Conservation (phyloP, 1,139 yeast genomes). For the Wickerhamiella infanticola region DNA sequence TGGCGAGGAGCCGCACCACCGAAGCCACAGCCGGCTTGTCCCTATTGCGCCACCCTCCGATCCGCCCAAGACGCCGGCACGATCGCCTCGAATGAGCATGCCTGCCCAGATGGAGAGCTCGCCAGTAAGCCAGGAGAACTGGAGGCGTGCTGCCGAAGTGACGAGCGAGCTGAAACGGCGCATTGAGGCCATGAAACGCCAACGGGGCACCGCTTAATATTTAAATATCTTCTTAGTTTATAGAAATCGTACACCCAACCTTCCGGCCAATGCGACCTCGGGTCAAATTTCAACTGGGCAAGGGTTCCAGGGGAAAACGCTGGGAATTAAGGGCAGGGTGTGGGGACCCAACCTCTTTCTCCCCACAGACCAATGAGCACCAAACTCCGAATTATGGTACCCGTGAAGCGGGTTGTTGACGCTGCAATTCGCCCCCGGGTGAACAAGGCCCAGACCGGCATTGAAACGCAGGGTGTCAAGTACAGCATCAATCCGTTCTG, state of each 20-base stretch:
- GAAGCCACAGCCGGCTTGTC: background rate
- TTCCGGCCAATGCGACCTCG: too few species aligned
- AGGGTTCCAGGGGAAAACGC: too few species aligned
- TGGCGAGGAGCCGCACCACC: background rate
- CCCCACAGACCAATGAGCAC: constrained; percentile 9
- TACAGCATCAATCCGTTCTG: constrained; percentile 93
- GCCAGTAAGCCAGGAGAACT: constrained; percentile 37
- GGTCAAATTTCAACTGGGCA: too few species aligned
- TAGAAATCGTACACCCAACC: too few species aligned
- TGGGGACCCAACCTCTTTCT: background rate
- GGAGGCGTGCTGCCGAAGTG: constrained; percentile 84
- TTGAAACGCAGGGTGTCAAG: constrained; percentile 82
- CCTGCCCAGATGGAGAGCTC: background rate
- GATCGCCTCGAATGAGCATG: background rate
- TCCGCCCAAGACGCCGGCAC: background rate
- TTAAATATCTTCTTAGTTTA: background rate
- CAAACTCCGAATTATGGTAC: constrained; percentile 65
- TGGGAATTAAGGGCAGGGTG: background rate
- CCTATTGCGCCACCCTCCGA: background rate
- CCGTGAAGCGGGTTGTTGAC: constrained; percentile 89
- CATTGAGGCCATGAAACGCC: constrained; percentile 64
- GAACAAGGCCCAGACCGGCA: constrained; percentile 71
- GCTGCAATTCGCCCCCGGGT: constrained; percentile 87
- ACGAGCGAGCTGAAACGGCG: constrained; percentile 74
- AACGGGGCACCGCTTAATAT: background rate